These are phyloP conservation scores for Penicillium digitatum DNA, from an alignment of 2,329 filamentous ascomycete species.

Conservation along the genomic window DNA sequence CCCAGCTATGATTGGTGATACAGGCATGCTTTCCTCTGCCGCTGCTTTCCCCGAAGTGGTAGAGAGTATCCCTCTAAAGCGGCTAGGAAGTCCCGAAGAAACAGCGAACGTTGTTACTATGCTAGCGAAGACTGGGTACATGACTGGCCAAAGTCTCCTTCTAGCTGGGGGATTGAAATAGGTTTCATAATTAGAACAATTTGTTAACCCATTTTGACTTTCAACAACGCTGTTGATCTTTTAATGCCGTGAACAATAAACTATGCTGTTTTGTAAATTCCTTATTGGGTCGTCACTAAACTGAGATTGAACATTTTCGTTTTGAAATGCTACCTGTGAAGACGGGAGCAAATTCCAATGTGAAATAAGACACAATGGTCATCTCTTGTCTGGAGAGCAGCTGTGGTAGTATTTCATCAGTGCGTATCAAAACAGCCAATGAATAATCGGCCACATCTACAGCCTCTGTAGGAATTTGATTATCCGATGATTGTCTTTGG, in stretches of 20 bases:
- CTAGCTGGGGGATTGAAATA: slow-evolving; percentile 52
- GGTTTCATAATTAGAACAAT: too few species aligned
- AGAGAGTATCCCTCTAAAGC: slow-evolving; percentile 56
- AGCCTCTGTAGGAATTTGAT: too few species aligned
- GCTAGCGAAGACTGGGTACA: slow-evolving; percentile 57
- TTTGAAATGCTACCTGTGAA: too few species aligned
- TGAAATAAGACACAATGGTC: too few species aligned
- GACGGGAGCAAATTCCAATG: too few species aligned
- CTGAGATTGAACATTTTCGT: background rate
- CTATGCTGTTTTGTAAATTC: too few species aligned
- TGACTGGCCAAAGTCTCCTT: slow-evolving; percentile 56
- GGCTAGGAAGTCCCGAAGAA: slow-evolving; percentile 57
- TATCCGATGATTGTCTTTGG: too few species aligned
- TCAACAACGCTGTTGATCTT: background rate
- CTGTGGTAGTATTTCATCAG: too few species aligned
- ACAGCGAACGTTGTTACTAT: slow-evolving; percentile 59
- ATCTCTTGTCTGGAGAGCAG: too few species aligned
- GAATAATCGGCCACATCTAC: too few species aligned
- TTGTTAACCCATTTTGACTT: background rate
- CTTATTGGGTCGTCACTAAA: background rate
- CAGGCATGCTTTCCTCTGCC: slow-evolving; percentile 59
- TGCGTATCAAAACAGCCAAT: too few species aligned
- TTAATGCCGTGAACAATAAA: background rate
- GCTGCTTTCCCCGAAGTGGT: slow-evolving; percentile 57
- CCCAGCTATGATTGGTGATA: slow-evolving; percentile 64